phyloP scores from a whole-genome alignment of 441 rosid genomes.

The Bruguiera hainesii region DNA sequence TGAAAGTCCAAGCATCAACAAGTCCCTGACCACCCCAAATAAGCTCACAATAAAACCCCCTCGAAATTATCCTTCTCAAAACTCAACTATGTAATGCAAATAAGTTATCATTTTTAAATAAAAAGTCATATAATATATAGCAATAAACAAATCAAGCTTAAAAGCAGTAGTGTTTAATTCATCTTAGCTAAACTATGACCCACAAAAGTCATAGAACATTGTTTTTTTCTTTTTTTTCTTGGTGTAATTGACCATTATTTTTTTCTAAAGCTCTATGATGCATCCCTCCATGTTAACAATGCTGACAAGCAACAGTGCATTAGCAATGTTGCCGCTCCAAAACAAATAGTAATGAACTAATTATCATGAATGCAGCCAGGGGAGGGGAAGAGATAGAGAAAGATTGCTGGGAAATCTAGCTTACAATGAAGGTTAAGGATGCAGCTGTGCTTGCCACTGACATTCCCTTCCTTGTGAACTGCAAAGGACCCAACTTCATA shows the following conservation, averaged over 20 bases:
- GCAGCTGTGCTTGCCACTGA: conserved; percentile 96
- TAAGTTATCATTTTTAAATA: too few relatives aligned
- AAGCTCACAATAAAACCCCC: too few relatives aligned
- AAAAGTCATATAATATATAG: too few relatives aligned
- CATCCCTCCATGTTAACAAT: conserved; percentile 1
- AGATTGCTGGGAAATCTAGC: conserved; percentile 22
- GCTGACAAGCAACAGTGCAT: neutral
- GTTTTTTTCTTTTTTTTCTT: neutral
- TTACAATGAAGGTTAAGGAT: conserved; percentile 80
- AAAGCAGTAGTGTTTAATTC: neutral
- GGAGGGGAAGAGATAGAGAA: neutral
- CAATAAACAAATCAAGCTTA: too few relatives aligned
- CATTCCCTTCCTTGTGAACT: conserved; percentile 84
- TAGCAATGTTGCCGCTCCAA: neutral
- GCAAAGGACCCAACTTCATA: conserved; percentile 77
- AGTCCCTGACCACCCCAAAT: too few relatives aligned
- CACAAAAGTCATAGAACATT: neutral
- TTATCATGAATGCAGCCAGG: neutral
- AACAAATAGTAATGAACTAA: neutral
- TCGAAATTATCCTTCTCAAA: too few relatives aligned
- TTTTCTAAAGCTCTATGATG: neutral
- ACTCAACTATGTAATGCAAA: too few relatives aligned
- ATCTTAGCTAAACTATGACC: neutral
- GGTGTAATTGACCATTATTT: neutral
- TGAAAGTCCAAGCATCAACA: too few relatives aligned